Conservation (phyloP, 192 early-diverging fungal genomes). For the Anaeromyces robustus region DNA sequence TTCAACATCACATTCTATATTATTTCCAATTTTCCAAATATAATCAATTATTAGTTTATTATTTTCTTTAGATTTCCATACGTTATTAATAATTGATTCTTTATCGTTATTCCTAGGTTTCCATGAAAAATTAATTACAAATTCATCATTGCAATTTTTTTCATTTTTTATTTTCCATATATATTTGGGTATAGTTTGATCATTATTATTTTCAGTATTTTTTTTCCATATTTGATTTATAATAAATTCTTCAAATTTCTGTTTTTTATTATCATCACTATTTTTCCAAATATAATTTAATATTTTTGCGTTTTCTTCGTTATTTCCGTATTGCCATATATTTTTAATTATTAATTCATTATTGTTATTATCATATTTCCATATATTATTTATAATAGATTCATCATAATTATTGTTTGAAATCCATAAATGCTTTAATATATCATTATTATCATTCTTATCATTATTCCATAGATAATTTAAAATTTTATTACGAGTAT, state of each 20-base stretch:
- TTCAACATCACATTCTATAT: no score
- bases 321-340: background rate
- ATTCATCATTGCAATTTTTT: no score
- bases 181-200: no score
- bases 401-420: background rate
- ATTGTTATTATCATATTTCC: background rate
- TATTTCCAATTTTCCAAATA: background rate
- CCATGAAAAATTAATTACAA: no score
- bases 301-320: background rate
- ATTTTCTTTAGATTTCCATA: background rate
- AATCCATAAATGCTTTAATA: background rate
- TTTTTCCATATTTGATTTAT: no score
- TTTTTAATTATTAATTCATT: background rate
- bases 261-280: background rate
- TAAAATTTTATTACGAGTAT: background rate
- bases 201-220: no score
- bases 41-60: background rate
- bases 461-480: background rate
- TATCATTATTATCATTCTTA: background rate
- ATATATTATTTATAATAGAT: background rate
- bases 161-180: no score
- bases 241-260: no score
- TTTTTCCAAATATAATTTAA: background rate
- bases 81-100: no score
- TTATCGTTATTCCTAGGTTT: no score